Percentiles rank a stretch among this genome's conserved stretches.
These are phyloP conservation scores for Lipomyces kockii DNA, from an alignment of 805 yeast genomes.

Conservation along the genomic window DNA sequence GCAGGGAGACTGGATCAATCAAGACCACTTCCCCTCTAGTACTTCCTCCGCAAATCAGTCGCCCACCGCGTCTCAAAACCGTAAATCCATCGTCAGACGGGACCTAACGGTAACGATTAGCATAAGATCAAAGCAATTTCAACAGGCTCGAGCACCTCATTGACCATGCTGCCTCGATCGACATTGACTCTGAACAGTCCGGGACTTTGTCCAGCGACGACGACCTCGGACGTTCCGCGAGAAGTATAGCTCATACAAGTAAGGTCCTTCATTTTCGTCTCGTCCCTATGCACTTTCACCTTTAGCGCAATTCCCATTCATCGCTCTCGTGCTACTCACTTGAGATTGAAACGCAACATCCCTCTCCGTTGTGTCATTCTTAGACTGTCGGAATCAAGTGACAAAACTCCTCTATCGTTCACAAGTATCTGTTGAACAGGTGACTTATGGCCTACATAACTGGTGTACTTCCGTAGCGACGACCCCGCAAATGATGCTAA, in stretches of 20 bases:
- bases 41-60: constrained; percentile 45
- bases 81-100: constrained; percentile 37
- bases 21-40: constrained; percentile 45
- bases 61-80: constrained; percentile 44
- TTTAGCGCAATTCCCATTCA: not conserved
- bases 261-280: constrained; percentile 33
- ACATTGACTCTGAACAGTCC: constrained; percentile 45
- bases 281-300: constrained; percentile 12
- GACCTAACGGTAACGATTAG: constrained; percentile 10
- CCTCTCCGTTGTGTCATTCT: constrained; percentile 65
- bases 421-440: constrained; percentile 59
- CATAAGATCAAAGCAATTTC: constrained; percentile 18
- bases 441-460: constrained; percentile 57
- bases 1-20: constrained; percentile 46
- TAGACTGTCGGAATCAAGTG: constrained; percentile 58
- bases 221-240: constrained; percentile 44
- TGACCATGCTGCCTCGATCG: constrained; percentile 46
- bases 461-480: constrained; percentile 59
- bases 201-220: constrained; percentile 43
- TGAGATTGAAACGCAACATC: constrained; percentile 46
- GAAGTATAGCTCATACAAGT: constrained; percentile 40
- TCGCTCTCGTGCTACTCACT: constrained; percentile 7
- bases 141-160: constrained; percentile 38
- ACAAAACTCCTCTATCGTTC: constrained; percentile 61
- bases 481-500: constrained; percentile 53